Percentiles rank a stretch among this genome's conserved stretches.
phyloP scores from a whole-genome alignment of 2,329 filamentous ascomycete species.

The Phaeosphaeriaceae sp. region DNA sequence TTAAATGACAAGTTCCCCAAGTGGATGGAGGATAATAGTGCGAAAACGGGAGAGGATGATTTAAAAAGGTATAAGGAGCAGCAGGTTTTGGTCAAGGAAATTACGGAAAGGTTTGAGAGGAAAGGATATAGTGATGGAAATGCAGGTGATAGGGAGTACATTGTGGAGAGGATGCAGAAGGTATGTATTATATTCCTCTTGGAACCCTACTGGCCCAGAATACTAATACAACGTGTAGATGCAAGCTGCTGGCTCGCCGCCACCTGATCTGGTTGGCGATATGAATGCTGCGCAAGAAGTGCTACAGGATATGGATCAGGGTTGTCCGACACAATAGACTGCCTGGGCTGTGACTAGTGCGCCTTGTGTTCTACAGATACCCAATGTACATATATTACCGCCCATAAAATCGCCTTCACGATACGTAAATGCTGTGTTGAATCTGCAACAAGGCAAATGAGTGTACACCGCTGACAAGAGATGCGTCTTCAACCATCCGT shows the following conservation, averaged over 20 bases:
- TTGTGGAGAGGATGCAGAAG: conserved; percentile 98
- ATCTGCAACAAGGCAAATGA: not conserved
- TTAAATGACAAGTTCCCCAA: conserved; percentile 87
- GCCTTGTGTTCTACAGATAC: conserved; percentile 28
- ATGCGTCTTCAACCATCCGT: conserved; percentile 22
- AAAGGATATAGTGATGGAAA: conserved; percentile 82
- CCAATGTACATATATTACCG: conserved; percentile 23
- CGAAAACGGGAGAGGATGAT: conserved; percentile 70
- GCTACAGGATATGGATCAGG: conserved; percentile 61
- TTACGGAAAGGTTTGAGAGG: conserved; percentile 87
- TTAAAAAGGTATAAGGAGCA: conserved; percentile 82
- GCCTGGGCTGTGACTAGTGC: conserved; percentile 4
- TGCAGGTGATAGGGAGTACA: conserved; percentile 81
- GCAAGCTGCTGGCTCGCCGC: conserved; percentile 93
- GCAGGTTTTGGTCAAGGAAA: conserved; percentile 78
- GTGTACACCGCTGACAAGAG: not conserved
- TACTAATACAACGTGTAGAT: conserved; percentile 64
- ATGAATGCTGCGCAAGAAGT: conserved; percentile 81
- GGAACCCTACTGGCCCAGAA: too few species aligned
- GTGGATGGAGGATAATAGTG: conserved; percentile 83
- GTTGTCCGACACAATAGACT: conserved; percentile 67
- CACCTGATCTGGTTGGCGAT: conserved; percentile 88
- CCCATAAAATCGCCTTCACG: not conserved
- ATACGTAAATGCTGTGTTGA: not conserved
- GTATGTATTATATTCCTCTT: conserved; percentile 54